phyloP scores from a whole-genome alignment of 2,329 filamentous ascomycete species.

The Cadophora sp. region DNA sequence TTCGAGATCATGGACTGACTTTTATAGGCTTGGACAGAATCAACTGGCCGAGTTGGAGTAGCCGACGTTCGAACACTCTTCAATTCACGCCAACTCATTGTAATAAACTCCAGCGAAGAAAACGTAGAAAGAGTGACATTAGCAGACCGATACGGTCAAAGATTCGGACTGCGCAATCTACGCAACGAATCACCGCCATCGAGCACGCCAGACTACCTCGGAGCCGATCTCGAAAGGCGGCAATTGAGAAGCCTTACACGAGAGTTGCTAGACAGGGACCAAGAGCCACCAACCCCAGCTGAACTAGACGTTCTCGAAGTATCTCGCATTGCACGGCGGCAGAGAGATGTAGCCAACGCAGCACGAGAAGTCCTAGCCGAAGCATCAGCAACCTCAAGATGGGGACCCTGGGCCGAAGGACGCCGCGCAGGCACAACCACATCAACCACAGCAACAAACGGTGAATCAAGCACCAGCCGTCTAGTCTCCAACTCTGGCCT shows the following conservation, averaged over 20 bases:
- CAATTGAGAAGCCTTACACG: constrained; percentile 39
- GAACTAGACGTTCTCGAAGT: constrained; percentile 64
- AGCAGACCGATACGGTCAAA: constrained; percentile 35
- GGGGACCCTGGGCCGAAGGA: constrained; percentile 29
- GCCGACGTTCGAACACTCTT: constrained; percentile 75
- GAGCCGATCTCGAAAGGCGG: constrained; percentile 39
- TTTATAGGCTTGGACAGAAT: constrained; percentile 81
- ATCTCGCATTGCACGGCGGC: constrained; percentile 59
- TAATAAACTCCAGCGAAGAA: constrained; percentile 64
- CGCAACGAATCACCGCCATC: constrained; percentile 36
- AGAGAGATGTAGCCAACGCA: constrained; percentile 44
- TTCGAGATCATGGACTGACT: neutral
- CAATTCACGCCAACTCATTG: constrained; percentile 70
- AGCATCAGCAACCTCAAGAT: constrained; percentile 30
- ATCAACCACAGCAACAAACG: constrained; percentile 15
- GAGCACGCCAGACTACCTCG: constrained; percentile 43
- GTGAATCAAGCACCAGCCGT: constrained; percentile 31
- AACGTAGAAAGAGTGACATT: constrained; percentile 49
- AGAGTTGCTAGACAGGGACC: constrained; percentile 51
- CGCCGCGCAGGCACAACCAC: constrained; percentile 23
- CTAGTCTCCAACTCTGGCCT: constrained; percentile 37
- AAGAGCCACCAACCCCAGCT: constrained; percentile 58
- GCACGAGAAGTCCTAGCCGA: constrained; percentile 36
- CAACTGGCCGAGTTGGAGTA: constrained; percentile 77
- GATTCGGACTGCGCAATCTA: constrained; percentile 40